Conservation (phyloP, 2,329 filamentous ascomycete species). For the Whalleya microplaca region DNA sequence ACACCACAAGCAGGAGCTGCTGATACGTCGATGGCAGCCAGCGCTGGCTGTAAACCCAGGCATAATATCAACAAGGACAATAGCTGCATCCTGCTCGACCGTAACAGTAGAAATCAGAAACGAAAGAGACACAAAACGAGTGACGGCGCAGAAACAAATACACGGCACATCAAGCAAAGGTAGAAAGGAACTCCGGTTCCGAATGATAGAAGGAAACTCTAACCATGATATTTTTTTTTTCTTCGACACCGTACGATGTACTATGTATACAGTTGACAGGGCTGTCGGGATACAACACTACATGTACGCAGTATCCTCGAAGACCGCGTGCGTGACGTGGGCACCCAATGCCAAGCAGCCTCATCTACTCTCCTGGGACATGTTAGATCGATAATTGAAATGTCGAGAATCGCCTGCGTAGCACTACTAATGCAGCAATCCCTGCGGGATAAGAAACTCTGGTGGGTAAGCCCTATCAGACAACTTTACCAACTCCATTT, state of each 20-base stretch:
- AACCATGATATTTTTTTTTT: neutral
- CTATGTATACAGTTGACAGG: too few relatives aligned
- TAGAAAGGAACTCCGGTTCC: slow-evolving; percentile 15
- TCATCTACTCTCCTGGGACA: neutral
- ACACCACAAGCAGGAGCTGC: slow-evolving; percentile 27
- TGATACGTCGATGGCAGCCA: slow-evolving; percentile 22
- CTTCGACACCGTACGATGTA: too few relatives aligned
- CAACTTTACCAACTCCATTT: neutral
- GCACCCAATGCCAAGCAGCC: neutral
- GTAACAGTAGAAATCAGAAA: slow-evolving; percentile 6
- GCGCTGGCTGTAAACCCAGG: slow-evolving; percentile 22
- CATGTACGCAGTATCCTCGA: too few relatives aligned
- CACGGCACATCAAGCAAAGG: slow-evolving; percentile 1
- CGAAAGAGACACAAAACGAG: slow-evolving; percentile 12
- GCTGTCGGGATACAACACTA: too few relatives aligned
- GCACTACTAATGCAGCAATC: neutral
- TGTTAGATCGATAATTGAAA: neutral
- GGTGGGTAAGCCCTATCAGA: neutral
- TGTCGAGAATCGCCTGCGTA: neutral
- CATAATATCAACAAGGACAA: slow-evolving; percentile 22
- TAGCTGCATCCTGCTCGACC: slow-evolving; percentile 19
- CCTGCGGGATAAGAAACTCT: neutral
- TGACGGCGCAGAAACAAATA: slow-evolving; percentile 14
- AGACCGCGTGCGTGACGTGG: too few relatives aligned
- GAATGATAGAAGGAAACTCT: slow-evolving; percentile 1